phyloP scores from a whole-genome alignment of 2,329 filamentous ascomycete species.

The Fusarium praegraminearum region DNA sequence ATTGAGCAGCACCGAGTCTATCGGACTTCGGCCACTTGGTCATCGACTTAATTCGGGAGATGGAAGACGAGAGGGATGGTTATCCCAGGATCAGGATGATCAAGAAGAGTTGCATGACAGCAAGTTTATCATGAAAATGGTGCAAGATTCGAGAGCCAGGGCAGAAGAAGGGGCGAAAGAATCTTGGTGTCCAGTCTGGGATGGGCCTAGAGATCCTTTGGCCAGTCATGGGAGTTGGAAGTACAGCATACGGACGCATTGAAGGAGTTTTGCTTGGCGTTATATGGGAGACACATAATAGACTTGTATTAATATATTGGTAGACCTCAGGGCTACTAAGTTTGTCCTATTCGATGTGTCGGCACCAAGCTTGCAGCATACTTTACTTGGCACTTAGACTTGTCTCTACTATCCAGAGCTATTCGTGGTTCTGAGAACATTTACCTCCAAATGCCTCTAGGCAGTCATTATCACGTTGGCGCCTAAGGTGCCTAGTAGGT shows the following conservation, averaged over 20 bases:
- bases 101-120: slow-evolving; percentile 13
- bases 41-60: slow-evolving; percentile 33
- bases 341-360: not conserved
- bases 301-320: not conserved
- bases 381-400: not conserved
- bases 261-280: not conserved
- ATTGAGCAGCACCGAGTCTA: slow-evolving; percentile 8
- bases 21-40: slow-evolving; percentile 17
- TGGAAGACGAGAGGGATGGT: slow-evolving; percentile 35
- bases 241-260: slow-evolving; percentile 25
- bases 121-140: slow-evolving; percentile 41
- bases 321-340: not conserved
- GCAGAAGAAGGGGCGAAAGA: slow-evolving; percentile 37
- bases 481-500: not conserved
- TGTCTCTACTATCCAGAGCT: not conserved
- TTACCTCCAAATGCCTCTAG: not conserved
- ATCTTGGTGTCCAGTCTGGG: slow-evolving; percentile 43
- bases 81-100: slow-evolving; percentile 6
- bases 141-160: slow-evolving; percentile 28
- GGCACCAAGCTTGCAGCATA: not conserved
- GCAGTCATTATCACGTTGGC: not conserved
- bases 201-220: slow-evolving; percentile 37
- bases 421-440: not conserved
- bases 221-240: slow-evolving; percentile 34
- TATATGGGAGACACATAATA: not conserved